phyloP scores from a whole-genome alignment of 371 early-diverging fungal genomes.

The Apophysomyces trapeziformis region DNA sequence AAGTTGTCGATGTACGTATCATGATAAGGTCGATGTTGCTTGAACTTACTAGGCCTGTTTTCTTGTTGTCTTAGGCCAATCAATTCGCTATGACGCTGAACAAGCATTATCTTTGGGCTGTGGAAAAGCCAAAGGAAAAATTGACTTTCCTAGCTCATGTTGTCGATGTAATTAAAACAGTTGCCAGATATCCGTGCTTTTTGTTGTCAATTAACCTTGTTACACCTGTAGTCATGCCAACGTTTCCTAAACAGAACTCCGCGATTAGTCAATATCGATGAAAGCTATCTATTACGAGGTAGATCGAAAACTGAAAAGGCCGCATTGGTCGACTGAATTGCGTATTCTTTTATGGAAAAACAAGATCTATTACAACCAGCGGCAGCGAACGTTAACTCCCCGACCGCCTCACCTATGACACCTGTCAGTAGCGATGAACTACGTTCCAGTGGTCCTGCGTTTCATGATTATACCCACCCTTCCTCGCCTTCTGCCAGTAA shows the following conservation, averaged over 20 bases:
- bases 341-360: neutral
- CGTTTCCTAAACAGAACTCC: slow-evolving; percentile 45
- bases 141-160: slow-evolving; percentile 51
- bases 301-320: slow-evolving; percentile 14
- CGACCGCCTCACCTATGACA: neutral
- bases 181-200: neutral
- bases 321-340: slow-evolving; percentile 13
- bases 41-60: neutral
- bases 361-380: neutral
- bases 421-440: neutral
- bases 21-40: no score
- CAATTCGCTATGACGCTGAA: slow-evolving; percentile 53
- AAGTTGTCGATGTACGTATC: slow-evolving; percentile 58
- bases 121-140: slow-evolving; percentile 51
- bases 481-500: slow-evolving; percentile 26
- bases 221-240: slow-evolving; percentile 35
- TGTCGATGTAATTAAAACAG: slow-evolving; percentile 39
- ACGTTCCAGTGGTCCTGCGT: neutral
- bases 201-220: neutral
- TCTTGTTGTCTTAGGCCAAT: slow-evolving; percentile 33
- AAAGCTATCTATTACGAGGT: slow-evolving; percentile 47
- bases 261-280: slow-evolving; percentile 51
- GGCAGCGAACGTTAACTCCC: neutral
- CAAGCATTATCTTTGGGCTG: slow-evolving; percentile 57
- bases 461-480: slow-evolving; percentile 5